Evolutionary conservation across 371 early-diverging fungal genomes (phyloP).

Genomic region (Mortierella sp.): DNA sequence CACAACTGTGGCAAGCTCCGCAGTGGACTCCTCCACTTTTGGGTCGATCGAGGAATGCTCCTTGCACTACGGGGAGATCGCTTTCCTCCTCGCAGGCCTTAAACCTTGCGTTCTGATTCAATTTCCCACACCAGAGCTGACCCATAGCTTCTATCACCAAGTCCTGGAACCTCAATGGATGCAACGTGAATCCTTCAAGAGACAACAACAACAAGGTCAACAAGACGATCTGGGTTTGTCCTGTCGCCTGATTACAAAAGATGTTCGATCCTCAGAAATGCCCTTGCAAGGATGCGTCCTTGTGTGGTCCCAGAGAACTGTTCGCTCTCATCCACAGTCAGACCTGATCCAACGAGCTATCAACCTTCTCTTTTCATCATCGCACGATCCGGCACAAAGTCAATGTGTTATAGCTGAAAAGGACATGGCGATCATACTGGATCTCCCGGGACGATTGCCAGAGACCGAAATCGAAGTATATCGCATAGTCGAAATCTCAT

Average conservation of each 20-base stretch:
- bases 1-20: not conserved
- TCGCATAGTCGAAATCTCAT: slow-evolving; percentile 66
- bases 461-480: slow-evolving; percentile 52
- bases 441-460: slow-evolving; percentile 72
- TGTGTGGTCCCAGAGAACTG: slow-evolving; percentile 22
- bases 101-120: slow-evolving; percentile 70
- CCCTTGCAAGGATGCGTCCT: slow-evolving; percentile 38
- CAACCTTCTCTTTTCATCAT: slow-evolving; percentile 18
- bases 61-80: slow-evolving; percentile 70
- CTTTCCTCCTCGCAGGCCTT: slow-evolving; percentile 66
- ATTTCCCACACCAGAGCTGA: slow-evolving; percentile 52
- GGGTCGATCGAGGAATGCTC: slow-evolving; percentile 49
- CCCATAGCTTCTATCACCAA: slow-evolving; percentile 32
- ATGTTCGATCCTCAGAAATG: slow-evolving; percentile 38
- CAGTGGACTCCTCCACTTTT: not conserved
- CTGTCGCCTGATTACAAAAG: slow-evolving; percentile 28
- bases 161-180: slow-evolving; percentile 59
- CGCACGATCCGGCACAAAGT: not conserved
- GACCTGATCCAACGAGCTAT: slow-evolving; percentile 12
- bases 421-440: slow-evolving; percentile 61
- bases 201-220: not conserved
- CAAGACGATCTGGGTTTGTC: slow-evolving; percentile 6
- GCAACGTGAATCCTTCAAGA: slow-evolving; percentile 28
- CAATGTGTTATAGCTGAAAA: slow-evolving; percentile 52
- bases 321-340: slow-evolving; percentile 19